Evolutionary conservation across 495 filamentous ascomycete species (phyloP), one percentile per base, ranked within the genome.

Genomic region (Trichoderma parareesei): DNA sequence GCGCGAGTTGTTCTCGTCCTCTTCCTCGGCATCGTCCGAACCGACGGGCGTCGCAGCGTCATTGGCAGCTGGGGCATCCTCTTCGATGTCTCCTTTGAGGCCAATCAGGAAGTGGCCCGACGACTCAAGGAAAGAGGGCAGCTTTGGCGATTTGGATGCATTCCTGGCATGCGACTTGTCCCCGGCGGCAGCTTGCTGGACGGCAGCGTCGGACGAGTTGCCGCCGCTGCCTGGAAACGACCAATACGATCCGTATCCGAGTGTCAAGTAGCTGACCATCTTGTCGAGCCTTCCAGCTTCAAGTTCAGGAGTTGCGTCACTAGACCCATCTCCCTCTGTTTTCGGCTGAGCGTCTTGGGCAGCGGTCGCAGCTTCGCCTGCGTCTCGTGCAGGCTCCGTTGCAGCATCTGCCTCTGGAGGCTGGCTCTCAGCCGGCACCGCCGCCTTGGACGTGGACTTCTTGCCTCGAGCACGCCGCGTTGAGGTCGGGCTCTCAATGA

Each of bases 81-180:
- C 79, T 20, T 84, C 82, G 57, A 89, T 72, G 49, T 87, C 80
- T 14, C 89, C 87, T 64, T 81, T 80, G 4, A 92, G 77, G 3
- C 91, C 91, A 65, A 95, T 83, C 11, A 93, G 75, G 69, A 87
- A 95, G 64, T 83, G 83, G 6, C 89, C 90, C 16, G 66, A 60
- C 38, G 69, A 57, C 61, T 71, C 66, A 11, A 33, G 16, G 3
- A 41, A 63, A 27, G 61, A 35, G 9, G 61, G 13, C 4, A 38
- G 14, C 2, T 20, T 37, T 27, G 16, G 14, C 38, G 38, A 27
- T 11, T 35, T 41, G 61, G 35, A 38, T 37, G n/a, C 40, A 11
- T 2, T 14, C 35, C 7, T 33, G 40, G 41, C 42, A 35, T 20
- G 27, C 14, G 41, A 35, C 41, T 49, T 48, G 13, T 27, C 48